These are phyloP conservation scores for Apiotrichum laibachii DNA, from an alignment of 1,284 basidiomycete species.

Conservation along the genomic window DNA sequence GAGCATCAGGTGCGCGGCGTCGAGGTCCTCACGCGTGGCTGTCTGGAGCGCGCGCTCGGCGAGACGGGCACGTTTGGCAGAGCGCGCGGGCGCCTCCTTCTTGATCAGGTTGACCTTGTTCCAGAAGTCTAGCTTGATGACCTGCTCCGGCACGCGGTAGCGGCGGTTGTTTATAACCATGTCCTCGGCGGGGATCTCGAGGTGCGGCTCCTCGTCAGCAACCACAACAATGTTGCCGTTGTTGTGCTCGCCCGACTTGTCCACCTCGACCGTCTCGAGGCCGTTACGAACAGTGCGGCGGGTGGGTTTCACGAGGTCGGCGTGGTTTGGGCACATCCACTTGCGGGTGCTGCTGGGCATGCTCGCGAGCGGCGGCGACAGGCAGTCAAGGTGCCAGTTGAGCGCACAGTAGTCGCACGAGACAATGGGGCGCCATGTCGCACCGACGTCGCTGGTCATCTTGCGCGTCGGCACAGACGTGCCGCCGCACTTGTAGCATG, in stretches of 20 bases:
- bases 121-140: conserved; percentile 95
- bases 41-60: conserved; percentile 8
- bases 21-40: conserved; percentile 29
- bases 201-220: conserved; percentile 58
- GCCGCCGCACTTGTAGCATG: conserved; percentile 85
- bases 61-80: conserved; percentile 5
- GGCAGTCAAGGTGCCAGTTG: conserved; percentile 96
- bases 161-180: conserved; percentile 61
- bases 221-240: conserved; percentile 90
- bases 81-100: conserved; percentile 13
- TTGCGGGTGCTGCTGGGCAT: conserved; percentile 85
- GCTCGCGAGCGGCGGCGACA: conserved; percentile 80
- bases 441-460: conserved; percentile 39
- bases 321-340: conserved; percentile 99
- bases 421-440: conserved; percentile 61
- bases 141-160: conserved; percentile 89
- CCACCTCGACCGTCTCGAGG: conserved; percentile 66
- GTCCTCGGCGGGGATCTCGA: conserved; percentile 48
- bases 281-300: conserved; percentile 71
- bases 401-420: conserved; percentile 94
- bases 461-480: conserved; percentile 59
- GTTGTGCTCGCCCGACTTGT: conserved; percentile 68
- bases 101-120: conserved; percentile 62
- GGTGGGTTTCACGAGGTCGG: conserved; percentile 72
- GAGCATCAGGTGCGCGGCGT: conserved; percentile 33